These are phyloP conservation scores for Vaccinium vitisidaea DNA, from an alignment of 148 eudicot genomes.

Conservation along the genomic window DNA sequence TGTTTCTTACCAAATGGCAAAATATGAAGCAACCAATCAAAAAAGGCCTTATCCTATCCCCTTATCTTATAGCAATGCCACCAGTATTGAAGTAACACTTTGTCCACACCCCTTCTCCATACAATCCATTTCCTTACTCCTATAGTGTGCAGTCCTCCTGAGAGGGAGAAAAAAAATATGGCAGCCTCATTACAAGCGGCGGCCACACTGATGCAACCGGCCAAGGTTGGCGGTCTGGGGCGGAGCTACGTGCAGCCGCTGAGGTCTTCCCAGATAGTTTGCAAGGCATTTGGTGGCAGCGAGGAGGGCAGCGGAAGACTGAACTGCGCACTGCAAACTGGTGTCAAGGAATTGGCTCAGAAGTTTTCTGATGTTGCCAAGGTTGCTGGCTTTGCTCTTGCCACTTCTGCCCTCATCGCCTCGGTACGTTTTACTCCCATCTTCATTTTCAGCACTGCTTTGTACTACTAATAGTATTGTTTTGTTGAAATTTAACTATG, in stretches of 20 bases:
- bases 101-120: constrained; percentile 17
- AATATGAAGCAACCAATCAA: constrained; percentile 53
- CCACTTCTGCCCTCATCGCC: constrained; percentile 88
- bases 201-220: constrained; percentile 80
- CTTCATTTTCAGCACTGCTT: neutral
- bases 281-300: constrained; percentile 80
- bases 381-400: constrained; percentile 95
- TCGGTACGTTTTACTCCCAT: constrained; percentile 48
- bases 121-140: constrained; percentile 18
- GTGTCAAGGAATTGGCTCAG: constrained; percentile 74
- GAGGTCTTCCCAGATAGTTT: constrained; percentile 54
- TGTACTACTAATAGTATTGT: too few relatives aligned
- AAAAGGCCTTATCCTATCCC: constrained; percentile 60
- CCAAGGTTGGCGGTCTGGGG: constrained; percentile 43
- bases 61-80: constrained; percentile 64
- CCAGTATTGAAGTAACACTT: constrained; percentile 29
- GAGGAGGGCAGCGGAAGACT: constrained; percentile 39
- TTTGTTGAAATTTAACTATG: neutral
- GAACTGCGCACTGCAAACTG: constrained; percentile 75
- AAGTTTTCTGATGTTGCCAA: constrained; percentile 88
- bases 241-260: constrained; percentile 42
- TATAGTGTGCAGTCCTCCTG: constrained; percentile 6
- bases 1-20: constrained; percentile 50
- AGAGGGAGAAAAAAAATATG: constrained; percentile 31
- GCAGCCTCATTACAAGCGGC: constrained; percentile 96